Evolutionary conservation across 148 eudicot genomes (phyloP).

Genomic region (Euryodendron excelsum): DNA sequence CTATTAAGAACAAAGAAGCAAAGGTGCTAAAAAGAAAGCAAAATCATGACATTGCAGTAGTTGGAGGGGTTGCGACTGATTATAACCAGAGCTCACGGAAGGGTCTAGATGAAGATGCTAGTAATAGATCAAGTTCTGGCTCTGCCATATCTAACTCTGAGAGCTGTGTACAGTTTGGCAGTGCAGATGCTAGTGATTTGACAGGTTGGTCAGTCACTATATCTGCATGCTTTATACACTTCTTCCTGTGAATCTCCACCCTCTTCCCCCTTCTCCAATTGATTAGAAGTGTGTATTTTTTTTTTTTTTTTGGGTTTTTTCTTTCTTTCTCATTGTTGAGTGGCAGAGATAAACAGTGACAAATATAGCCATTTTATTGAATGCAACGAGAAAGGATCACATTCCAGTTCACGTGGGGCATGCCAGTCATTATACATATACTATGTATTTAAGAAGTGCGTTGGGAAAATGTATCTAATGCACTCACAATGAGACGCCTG

Average conservation of each 20-base stretch:
- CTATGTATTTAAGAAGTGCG: neutral
- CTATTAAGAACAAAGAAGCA: conserved; percentile 64
- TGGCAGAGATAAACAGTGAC: neutral
- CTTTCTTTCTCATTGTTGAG: neutral
- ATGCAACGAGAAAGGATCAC: neutral
- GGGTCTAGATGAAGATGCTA: conserved; percentile 67
- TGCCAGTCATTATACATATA: neutral
- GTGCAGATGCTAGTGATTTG: conserved; percentile 87
- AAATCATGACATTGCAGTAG: conserved; percentile 35
- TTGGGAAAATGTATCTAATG: neutral
- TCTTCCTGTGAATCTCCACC: no score
- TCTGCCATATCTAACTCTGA: conserved; percentile 89
- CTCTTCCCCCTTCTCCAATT: no score
- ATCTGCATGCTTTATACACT: conserved; percentile 23
- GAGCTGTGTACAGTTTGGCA: conserved; percentile 76
- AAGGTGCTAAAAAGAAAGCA: conserved; percentile 68
- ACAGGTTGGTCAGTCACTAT: conserved; percentile 49
- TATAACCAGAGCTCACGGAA: conserved; percentile 44
- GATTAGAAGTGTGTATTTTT: no score
- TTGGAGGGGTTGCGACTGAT: conserved; percentile 33
- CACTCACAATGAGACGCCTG: neutral
- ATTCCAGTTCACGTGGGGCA: neutral
- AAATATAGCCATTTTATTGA: neutral
- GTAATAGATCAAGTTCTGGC: conserved; percentile 96
- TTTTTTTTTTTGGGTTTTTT: no score